Conservation (phyloP, 2,329 filamentous ascomycete species). For the Aspergillus piperis region DNA sequence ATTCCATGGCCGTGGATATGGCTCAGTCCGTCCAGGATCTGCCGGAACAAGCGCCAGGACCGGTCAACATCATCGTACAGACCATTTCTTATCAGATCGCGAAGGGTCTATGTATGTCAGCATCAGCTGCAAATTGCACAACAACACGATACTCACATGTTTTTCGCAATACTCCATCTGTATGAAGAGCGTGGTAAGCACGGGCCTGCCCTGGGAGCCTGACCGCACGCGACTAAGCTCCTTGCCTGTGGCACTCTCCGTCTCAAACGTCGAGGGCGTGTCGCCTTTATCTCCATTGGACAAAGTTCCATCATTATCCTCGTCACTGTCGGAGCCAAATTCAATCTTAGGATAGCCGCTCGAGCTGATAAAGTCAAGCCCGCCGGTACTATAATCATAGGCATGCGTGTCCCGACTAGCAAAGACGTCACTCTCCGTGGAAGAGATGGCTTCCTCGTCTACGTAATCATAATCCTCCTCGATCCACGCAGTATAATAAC, state of each 20-base stretch:
- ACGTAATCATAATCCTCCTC: conserved; percentile 61
- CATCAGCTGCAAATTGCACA: not conserved
- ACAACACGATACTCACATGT: conserved; percentile 55
- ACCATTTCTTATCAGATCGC: conserved; percentile 78
- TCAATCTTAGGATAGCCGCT: conserved; percentile 75
- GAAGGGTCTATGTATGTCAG: conserved; percentile 63
- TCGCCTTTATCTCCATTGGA: conserved; percentile 37
- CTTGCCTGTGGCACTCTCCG: conserved; percentile 30
- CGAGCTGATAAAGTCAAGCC: conserved; percentile 91
- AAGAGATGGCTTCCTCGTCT: conserved; percentile 47
- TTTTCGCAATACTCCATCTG: conserved; percentile 99
- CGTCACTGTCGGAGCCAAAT: conserved; percentile 63
- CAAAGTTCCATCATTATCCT: conserved; percentile 42
- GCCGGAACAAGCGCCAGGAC: conserved; percentile 86
- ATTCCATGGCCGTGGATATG: conserved; percentile 91
- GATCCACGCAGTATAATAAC: conserved; percentile 95
- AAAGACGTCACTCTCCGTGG: conserved; percentile 58
- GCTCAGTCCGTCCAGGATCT: conserved; percentile 83
- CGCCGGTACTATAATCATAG: conserved; percentile 72
- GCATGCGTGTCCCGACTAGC: conserved; percentile 28
- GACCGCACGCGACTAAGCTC: conserved; percentile 48
- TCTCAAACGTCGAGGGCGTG: conserved; percentile 25
- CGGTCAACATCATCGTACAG: conserved; percentile 74
- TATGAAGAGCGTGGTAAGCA: conserved; percentile 82
- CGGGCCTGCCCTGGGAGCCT: conserved; percentile 54